A percentile compares a stretch with the other conserved stretches of the same genome.
Evolutionary conservation across 2,329 filamentous ascomycete genomes (phyloP).

Genomic region (Botrytis medusae): DNA sequence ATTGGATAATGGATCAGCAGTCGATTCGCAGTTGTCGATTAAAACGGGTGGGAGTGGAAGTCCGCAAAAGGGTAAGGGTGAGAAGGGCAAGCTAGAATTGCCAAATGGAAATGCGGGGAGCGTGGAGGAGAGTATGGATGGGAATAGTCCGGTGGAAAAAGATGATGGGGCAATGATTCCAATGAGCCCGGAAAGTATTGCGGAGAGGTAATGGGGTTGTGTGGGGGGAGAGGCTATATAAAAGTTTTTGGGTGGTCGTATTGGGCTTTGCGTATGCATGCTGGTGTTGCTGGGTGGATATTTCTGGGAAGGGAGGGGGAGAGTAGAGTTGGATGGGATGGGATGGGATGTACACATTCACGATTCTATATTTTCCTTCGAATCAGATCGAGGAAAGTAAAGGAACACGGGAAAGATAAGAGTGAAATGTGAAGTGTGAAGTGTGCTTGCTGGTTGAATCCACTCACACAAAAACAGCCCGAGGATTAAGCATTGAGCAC

Average conservation of each 20-base stretch:
- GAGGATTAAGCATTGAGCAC: background rate
- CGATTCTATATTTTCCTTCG: background rate
- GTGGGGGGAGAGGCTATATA: constrained; percentile 6
- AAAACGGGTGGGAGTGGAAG: constrained; percentile 41
- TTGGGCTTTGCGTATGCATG: background rate
- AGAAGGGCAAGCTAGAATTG: constrained; percentile 49
- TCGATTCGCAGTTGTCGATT: constrained; percentile 38
- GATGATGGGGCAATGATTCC: constrained; percentile 71
- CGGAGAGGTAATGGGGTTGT: constrained; percentile 10
- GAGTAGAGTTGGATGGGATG: background rate
- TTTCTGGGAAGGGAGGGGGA: background rate
- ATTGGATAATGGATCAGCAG: constrained; percentile 52
- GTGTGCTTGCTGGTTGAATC: background rate
- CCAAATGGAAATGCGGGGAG: constrained; percentile 51
- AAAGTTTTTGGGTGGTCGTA: constrained; percentile 5
- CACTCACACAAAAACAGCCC: background rate
- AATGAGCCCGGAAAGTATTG: constrained; percentile 76
- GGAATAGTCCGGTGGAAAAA: constrained; percentile 56
- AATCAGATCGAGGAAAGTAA: background rate
- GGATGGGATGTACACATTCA: background rate
- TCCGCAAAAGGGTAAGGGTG: constrained; percentile 45
- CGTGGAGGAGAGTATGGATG: constrained; percentile 56
- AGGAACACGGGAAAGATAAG: background rate
- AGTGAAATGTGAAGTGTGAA: background rate
- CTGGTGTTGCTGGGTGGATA: background rate